phyloP scores from a whole-genome alignment of 2,329 filamentous ascomycete species.

The Pseudocercospora musae region DNA sequence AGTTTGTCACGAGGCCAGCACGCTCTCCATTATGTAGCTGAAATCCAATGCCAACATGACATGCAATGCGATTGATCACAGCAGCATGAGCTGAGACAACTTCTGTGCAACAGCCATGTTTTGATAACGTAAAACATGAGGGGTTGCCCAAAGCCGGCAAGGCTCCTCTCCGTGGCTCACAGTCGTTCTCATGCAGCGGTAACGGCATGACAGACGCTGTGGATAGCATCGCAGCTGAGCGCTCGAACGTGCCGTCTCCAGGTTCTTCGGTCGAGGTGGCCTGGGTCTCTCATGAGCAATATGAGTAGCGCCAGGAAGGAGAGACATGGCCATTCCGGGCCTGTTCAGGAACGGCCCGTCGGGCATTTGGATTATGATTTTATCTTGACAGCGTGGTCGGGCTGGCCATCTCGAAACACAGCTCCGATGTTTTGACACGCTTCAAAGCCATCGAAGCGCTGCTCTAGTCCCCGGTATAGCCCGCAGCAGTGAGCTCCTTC shows the following conservation, averaged over 20 bases:
- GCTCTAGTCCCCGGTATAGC: constrained; percentile 27
- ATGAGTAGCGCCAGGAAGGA: background rate
- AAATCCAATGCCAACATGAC: background rate
- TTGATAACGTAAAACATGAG: background rate
- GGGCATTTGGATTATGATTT: background rate
- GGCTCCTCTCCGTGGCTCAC: background rate
- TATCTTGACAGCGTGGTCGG: background rate
- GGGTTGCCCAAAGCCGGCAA: background rate
- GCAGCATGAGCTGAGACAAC: background rate
- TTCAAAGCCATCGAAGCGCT: background rate
- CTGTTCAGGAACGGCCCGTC: background rate
- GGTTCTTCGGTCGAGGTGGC: background rate
- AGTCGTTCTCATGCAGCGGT: background rate
- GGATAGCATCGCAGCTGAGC: background rate
- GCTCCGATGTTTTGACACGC: background rate
- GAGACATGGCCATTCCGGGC: background rate
- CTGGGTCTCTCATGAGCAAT: background rate
- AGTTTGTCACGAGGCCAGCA: background rate
- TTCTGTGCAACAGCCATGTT: background rate
- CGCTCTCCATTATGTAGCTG: background rate
- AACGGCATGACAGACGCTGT: background rate
- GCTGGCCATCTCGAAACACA: background rate
- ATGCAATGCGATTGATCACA: background rate
- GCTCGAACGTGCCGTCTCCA: background rate
- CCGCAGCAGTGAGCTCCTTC: constrained; percentile 62